phyloP scores from a whole-genome alignment of 169 alveolate genomes.

The Plasmodium vivax region DNA sequence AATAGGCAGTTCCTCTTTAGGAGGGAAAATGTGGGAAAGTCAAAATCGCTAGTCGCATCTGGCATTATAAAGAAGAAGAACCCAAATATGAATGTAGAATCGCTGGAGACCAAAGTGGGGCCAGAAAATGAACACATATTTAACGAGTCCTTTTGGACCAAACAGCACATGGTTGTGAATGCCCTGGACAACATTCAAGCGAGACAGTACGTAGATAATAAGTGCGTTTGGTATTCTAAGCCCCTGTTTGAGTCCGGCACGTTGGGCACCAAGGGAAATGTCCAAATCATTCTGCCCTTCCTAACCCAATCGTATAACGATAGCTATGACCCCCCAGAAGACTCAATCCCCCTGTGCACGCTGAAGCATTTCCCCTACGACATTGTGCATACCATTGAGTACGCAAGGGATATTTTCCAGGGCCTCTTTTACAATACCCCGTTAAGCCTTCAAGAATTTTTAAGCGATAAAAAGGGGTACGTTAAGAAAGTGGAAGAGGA shows the following conservation, averaged over 20 bases:
- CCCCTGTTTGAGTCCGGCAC: constrained; percentile 99
- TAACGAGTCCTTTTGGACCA: constrained; percentile 98
- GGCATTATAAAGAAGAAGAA: constrained; percentile 91
- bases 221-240: constrained; percentile 97
- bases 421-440: constrained; percentile 96
- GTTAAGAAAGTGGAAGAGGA: constrained; percentile 68
- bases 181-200: constrained; percentile 98
- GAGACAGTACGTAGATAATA: constrained; percentile 96
- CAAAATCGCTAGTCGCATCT: constrained; percentile 86
- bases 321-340: constrained; percentile 98
- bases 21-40: constrained; percentile 86
- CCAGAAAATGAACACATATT: constrained; percentile 96
- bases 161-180: constrained; percentile 94
- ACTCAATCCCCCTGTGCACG: constrained; percentile 96
- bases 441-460: constrained; percentile 89
- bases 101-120: constrained; percentile 92
- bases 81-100: constrained; percentile 85
- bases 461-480: constrained; percentile 85
- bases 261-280: constrained; percentile 98
- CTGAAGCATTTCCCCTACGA: constrained; percentile 97
- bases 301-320: constrained; percentile 98
- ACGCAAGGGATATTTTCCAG: constrained; percentile 98
- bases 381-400: constrained; percentile 98
- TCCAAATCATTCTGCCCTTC: constrained; percentile 95
- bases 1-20: constrained; percentile 98